A percentile compares a stretch with the other conserved stretches of the same genome.
Conservation (phyloP, 2,329 filamentous ascomycete species). For the Tolypocladium tundrense region DNA sequence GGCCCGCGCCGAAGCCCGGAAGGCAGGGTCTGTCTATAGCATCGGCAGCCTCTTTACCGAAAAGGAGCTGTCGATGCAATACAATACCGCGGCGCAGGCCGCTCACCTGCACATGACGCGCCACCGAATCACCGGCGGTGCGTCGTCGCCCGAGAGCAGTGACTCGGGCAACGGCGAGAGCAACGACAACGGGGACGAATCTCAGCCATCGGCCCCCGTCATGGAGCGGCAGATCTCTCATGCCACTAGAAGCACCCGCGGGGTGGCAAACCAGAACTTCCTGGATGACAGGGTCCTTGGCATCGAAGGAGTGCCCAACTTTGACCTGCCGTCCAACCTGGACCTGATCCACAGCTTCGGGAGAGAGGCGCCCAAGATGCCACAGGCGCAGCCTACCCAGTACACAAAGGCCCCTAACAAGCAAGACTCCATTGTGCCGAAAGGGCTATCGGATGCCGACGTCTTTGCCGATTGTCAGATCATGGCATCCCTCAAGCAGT, state of each 20-base stretch:
- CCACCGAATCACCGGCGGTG: conserved; percentile 41
- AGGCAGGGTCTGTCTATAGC: conserved; percentile 51
- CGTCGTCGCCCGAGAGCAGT: conserved; percentile 41
- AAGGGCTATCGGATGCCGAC: conserved; percentile 39
- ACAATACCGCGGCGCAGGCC: conserved; percentile 51
- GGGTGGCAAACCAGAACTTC: conserved; percentile 42
- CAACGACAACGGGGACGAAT: conserved; percentile 38
- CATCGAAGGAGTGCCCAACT: conserved; percentile 49
- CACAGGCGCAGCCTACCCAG: conserved; percentile 44
- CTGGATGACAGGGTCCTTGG: conserved; percentile 48
- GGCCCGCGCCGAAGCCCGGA: conserved; percentile 39
- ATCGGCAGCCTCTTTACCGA: conserved; percentile 63
- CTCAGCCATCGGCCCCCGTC: conserved; percentile 35
- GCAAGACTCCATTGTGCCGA: conserved; percentile 46
- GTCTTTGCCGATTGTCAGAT: conserved; percentile 45
- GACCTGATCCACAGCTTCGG: conserved; percentile 45
- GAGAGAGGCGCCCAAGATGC: conserved; percentile 39
- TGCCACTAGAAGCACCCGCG: conserved; percentile 52
- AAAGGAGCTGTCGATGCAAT: conserved; percentile 56
- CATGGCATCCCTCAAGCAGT: conserved; percentile 48
- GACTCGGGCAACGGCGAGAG: conserved; percentile 42
- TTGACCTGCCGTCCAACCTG: conserved; percentile 48
- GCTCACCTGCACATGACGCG: conserved; percentile 52
- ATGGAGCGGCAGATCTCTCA: conserved; percentile 58
- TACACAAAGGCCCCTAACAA: conserved; percentile 49